Base-by-base conservation (phyloP, 768 basidiomycete species). In the Mycena indigotica region DNA sequence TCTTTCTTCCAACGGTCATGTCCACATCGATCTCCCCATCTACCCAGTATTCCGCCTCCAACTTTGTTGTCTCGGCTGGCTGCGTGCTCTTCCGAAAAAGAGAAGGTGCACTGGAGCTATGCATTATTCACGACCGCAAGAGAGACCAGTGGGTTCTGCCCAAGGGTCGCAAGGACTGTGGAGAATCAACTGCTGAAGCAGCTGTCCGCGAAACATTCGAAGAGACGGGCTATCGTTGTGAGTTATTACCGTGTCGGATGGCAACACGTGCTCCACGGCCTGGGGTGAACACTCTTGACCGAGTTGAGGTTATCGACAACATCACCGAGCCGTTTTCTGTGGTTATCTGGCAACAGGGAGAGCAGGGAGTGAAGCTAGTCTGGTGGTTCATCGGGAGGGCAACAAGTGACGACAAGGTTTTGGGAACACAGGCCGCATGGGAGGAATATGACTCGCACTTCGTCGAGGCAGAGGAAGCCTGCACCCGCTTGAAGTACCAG, bases 141-240 rank as follows among this genome's bases (percentile, higher is more conserved):
- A 63, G 53, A 3, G 50, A 69, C 50, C 60, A 70, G 41, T 76
- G 72, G 72, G 63, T 84, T 4, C 77, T 87, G 13, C 83, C 87
- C 29, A 87, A 86, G 60, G 87, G 85, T 4, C 77, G 84, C 28
- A 86, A 87, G 65, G 84, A 87, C 65, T 66, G 73, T 21, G 79
- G 79, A 1, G 86, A 87, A 68, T 70, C 73, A 4, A 70, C 84
- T 17, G 78, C 81, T 53, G 62, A 55, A 1, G 74, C 85, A 2
- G 85, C 86, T 0, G 58, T 84, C 4, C 75, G 87, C 17, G 86
- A 88, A 70, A 84, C 85, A 0, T 84, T 75, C 65, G 87, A 85
- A 65, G 85, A 87, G 72, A 87, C 85, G 0, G 85, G 85, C 4
- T 87, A 82, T 62, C 69, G 69, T 3, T 86, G 86, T 67, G 65